A percentile compares a stretch with the other conserved stretches of the same genome.
phyloP scores from a whole-genome alignment of 164 flowering plant species.

The grape (Vitis vinifera) region ASM3070453v1 NC_081811.1:26154501-26155000 shows the following conservation, averaged over 20 bases:
- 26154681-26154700: background rate
- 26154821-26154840: background rate
- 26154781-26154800: background rate
- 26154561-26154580: background rate
- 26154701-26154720: background rate
- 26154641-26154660: conserved; percentile 5
- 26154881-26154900: conserved; percentile 5
- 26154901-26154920: background rate
- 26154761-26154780: background rate
- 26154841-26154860: background rate
- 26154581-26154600: background rate
- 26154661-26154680: conserved; percentile 4
- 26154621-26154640: background rate
- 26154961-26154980: background rate
- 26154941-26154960: background rate
- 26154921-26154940: conserved; percentile 1
- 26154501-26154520: background rate
- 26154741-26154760: background rate
- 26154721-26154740: background rate
- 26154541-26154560: background rate
- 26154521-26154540: background rate
- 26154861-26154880: background rate
- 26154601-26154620: background rate
- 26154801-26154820: no score
- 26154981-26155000: background rate